Evolutionary conservation across 2,329 filamentous ascomycete species (phyloP).

Genomic region (Talaromyces atroroseus): DNA sequence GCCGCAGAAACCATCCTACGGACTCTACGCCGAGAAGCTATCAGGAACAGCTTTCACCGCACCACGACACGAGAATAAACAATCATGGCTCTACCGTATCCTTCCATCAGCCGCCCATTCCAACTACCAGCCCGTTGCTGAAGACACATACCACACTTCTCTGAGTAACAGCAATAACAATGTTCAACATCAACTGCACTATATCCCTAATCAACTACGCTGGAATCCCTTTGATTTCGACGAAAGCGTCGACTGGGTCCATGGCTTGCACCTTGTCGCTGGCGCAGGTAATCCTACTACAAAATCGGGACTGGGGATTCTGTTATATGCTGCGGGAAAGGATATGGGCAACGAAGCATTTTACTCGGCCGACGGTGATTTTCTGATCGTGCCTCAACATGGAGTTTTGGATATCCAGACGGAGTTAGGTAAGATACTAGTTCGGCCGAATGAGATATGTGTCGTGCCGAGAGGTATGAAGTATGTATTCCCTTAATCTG

Average conservation of each 20-base stretch:
- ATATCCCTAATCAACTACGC: constrained; percentile 74
- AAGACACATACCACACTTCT: constrained; percentile 42
- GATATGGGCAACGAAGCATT: constrained; percentile 76
- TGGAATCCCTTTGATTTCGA: constrained; percentile 76
- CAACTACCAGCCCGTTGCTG: constrained; percentile 42
- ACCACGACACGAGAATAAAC: constrained; percentile 62
- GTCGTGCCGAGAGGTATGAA: constrained; percentile 70
- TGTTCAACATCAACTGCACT: constrained; percentile 50
- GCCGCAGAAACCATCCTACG: constrained; percentile 71
- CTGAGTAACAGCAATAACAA: constrained; percentile 35
- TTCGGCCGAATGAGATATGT: constrained; percentile 72
- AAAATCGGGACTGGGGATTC: constrained; percentile 74
- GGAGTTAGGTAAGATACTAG: constrained; percentile 66
- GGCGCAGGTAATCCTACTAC: constrained; percentile 73
- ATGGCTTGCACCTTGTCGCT: constrained; percentile 65
- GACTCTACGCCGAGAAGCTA: constrained; percentile 76
- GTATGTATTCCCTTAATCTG: constrained; percentile 16
- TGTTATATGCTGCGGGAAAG: constrained; percentile 72
- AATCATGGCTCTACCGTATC: constrained; percentile 68
- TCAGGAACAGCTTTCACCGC: constrained; percentile 68
- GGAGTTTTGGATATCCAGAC: constrained; percentile 71
- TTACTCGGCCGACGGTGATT: constrained; percentile 77
- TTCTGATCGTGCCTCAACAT: constrained; percentile 69
- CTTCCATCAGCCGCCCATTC: constrained; percentile 59
- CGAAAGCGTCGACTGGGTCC: constrained; percentile 62